Evolutionary conservation across 192 early-diverging fungal genomes (phyloP).

Genomic region (Allomyces macrogynus): DNA sequence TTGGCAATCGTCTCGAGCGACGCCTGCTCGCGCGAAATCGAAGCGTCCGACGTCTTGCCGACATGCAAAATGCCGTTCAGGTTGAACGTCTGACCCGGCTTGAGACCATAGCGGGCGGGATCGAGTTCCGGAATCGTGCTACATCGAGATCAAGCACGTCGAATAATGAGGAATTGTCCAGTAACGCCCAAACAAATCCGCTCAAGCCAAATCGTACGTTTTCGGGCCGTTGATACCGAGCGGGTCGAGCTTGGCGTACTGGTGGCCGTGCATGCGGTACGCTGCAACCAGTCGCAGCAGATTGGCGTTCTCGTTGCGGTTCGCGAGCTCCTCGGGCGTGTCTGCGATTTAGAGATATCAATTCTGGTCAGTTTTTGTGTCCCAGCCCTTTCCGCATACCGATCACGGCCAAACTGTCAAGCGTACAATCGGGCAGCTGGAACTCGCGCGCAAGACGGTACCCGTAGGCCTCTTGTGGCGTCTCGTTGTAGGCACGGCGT

Average conservation of each 20-base stretch:
- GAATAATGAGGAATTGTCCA: too few relatives aligned
- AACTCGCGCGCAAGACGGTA: conserved; percentile 56
- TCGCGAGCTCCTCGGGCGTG: conserved; percentile 52
- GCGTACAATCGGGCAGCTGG: conserved; percentile 56
- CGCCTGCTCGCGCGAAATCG: conserved; percentile 25
- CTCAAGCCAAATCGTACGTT: background rate
- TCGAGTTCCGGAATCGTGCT: conserved; percentile 48
- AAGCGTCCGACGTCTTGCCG: conserved; percentile 23
- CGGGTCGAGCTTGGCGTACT: conserved; percentile 68
- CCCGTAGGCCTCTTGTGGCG: conserved; percentile 40
- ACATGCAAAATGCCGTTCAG: conserved; percentile 59
- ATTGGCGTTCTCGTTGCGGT: conserved; percentile 64
- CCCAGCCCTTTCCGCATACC: background rate
- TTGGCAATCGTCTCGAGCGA: conserved; percentile 42
- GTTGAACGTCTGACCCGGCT: conserved; percentile 29
- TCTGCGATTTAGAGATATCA: conserved; percentile 18
- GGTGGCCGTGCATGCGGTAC: conserved; percentile 63
- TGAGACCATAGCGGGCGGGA: conserved; percentile 65
- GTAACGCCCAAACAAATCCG: too few relatives aligned
- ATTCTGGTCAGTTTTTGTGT: background rate
- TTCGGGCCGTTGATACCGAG: conserved; percentile 27
- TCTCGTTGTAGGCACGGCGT: background rate
- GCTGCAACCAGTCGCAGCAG: conserved; percentile 65
- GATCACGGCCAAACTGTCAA: background rate
- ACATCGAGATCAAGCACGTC: background rate